Percentiles rank a stretch among this genome's conserved stretches.
Evolutionary conservation across 306 rosid genomes (phyloP).

Genomic region (Medicago arabica): DNA sequence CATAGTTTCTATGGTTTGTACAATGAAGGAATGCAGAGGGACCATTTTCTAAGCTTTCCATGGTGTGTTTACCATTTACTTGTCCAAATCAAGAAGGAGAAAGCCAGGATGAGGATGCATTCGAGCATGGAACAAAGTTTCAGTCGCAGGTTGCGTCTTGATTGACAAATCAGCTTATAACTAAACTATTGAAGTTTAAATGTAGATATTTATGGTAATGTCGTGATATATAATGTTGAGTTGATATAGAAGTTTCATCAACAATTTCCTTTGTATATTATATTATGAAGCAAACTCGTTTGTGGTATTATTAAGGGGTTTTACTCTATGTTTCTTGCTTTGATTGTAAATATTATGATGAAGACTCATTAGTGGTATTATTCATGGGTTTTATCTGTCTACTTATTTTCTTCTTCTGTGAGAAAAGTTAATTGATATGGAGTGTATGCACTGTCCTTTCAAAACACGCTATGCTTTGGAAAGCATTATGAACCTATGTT

Average conservation of each 20-base stretch:
- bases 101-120: slow-evolving; percentile 37
- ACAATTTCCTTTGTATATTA: background rate
- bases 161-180: slow-evolving; percentile 20
- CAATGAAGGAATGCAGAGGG: slow-evolving; percentile 64
- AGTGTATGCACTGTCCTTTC: too few species aligned
- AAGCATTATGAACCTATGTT: too few species aligned
- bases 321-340: slow-evolving; percentile 3
- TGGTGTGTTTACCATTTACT: slow-evolving; percentile 75
- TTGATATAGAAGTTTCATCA: background rate
- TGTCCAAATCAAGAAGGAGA: slow-evolving; percentile 61
- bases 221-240: background rate
- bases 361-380: background rate
- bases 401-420: background rate
- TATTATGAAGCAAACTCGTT: background rate
- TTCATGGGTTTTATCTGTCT: background rate
- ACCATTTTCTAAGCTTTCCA: slow-evolving; percentile 76
- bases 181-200: background rate
- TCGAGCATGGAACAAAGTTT: slow-evolving; percentile 35
- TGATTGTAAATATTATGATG: background rate
- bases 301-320: background rate
- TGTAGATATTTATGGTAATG: slow-evolving; percentile 1
- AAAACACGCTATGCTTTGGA: too few species aligned
- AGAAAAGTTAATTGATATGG: too few species aligned
- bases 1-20: slow-evolving; percentile 59
- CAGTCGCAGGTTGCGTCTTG: slow-evolving; percentile 7